Base-by-base conservation (phyloP, 331 rosid genomes). In the Pyracantha coccinea region DNA sequence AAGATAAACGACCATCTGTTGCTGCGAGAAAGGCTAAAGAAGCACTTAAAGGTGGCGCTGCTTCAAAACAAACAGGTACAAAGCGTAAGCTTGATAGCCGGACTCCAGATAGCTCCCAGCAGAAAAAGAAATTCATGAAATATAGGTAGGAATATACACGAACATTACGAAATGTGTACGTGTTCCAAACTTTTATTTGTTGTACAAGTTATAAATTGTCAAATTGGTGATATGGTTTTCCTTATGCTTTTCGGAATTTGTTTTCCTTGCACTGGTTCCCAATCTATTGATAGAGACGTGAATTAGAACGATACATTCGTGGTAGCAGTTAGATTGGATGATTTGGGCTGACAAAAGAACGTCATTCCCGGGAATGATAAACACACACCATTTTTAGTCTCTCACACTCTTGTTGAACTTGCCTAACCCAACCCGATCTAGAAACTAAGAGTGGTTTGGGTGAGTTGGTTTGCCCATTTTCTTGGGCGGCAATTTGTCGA, bases 11-110 rank as follows among this genome's bases (percentile, higher is more conserved):
- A 79, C 96, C 99, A 20, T n/a, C 99, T 1, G 97, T 92, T 73
- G 96, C 92, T 72, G 93, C 94, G 69, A 82, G 92, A 75, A 92
- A 87, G 85, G 90, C 89, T 1, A 88, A 84, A 60, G 83, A 76
- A 19, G 28, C 69, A 45, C 16, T 25, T 4, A 77, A 73, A 45
- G 88, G 80, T 14, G 84, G 80, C 29, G 80, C 80, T 58, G 60
- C 82, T 69, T 71, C 92, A 13, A 85, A 83, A 83, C 90, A 77
- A 82, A 80, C 82, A 17, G 96, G 96, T 75, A 61, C 44, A 4
- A 94, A 92, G 84, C 96, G 99, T 41, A 94, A 92, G 96, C 79
- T 82, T 70, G 97, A 90, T 74, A 89, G 85, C 75, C 87, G 88
- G 24, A 92, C 92, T n/a, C 99, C 97, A 2, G 90, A 88, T 66